Conservation (phyloP, 768 basidiomycete genomes). For the Suillus weaverae region DNA sequence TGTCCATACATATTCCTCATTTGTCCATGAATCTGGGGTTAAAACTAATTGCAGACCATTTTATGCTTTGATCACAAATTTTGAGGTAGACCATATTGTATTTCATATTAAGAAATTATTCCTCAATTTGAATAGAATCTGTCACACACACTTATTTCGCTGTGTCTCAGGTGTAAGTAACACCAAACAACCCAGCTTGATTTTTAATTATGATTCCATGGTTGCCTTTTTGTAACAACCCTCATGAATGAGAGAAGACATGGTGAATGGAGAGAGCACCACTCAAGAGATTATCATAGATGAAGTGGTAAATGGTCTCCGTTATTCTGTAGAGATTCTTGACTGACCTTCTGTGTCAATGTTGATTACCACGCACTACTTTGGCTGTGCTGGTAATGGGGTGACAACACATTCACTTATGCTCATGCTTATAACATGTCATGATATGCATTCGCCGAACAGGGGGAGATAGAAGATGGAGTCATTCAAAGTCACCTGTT, state of each 20-base stretch:
- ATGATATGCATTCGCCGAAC: conserved; percentile 1
- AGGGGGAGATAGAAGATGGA: conserved; percentile 23
- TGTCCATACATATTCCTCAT: no score
- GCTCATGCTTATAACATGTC: conserved; percentile 2
- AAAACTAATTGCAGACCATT: no score
- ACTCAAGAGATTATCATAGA: conserved; percentile 9
- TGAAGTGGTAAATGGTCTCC: conserved; percentile 26
- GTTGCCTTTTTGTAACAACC: background rate
- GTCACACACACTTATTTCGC: no score
- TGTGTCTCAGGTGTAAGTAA: background rate
- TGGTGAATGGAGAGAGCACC: conserved; percentile 7
- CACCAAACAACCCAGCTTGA: background rate
- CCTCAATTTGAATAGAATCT: no score
- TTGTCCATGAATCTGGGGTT: no score
- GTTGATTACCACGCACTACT: conserved; percentile 24
- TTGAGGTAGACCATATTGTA: no score
- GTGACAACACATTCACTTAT: conserved; percentile 13
- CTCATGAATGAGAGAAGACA: conserved; percentile 17
- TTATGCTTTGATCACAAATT: no score
- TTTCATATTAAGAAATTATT: no score
- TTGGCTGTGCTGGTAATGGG: conserved; percentile 18
- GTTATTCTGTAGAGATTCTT: conserved; percentile 1
- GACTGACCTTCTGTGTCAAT: conserved; percentile 24
- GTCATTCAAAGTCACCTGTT: conserved; percentile 37
- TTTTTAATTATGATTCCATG: background rate